Base-by-base conservation (phyloP, 2,329 filamentous ascomycete genomes). In the Exophiala spinifera region DNA sequence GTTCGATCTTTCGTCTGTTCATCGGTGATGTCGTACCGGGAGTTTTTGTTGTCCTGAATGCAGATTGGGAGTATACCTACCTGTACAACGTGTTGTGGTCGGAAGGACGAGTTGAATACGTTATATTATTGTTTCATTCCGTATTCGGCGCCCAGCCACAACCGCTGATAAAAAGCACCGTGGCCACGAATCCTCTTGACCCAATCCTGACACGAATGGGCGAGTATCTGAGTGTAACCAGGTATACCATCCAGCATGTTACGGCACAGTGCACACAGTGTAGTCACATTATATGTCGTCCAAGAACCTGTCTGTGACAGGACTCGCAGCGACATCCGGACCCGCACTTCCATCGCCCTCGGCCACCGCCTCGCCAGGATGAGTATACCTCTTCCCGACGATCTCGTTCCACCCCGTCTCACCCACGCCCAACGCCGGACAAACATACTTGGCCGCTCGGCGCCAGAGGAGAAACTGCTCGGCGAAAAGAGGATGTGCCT, bases 381-480 rank as follows among this genome's bases (percentile, higher is more conserved):
- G 19, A 21, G 19, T n/a, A 31, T 49, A 43, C 17, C 7, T 49
- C 36, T 49, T 49, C 36, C 47, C 47, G 1, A 33, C 47, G 8
- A 43, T 23, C 34, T 40, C 34, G n/a, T 20, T n/a, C 8, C 19
- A 19, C 7, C 47, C 47, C 1, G 19, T 19, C 34, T 49, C 47
- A n/a, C 28, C 47, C 34, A 31, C 3, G 5, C 10, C 23, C 17
- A 49, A 19, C 5, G 47, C 15, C 17, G 49, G 49, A 51, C 49
- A 51, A 14, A 51, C 37, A 15, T 44, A n/a, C 21, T 37, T 44
- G 5, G 49, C 49, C 25, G 49, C 49, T 8, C 23, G 31, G 4
- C 49, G 49, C 49, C 49, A 51, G 6, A 51, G 25, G 19, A 51
- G 49, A 33, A 51, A 51, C 40, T 51, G 49, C 25, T 51, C 15